Evolutionary conservation across 129 eudicot species (phyloP).

Genomic region (Kitagawia praeruptora): DNA sequence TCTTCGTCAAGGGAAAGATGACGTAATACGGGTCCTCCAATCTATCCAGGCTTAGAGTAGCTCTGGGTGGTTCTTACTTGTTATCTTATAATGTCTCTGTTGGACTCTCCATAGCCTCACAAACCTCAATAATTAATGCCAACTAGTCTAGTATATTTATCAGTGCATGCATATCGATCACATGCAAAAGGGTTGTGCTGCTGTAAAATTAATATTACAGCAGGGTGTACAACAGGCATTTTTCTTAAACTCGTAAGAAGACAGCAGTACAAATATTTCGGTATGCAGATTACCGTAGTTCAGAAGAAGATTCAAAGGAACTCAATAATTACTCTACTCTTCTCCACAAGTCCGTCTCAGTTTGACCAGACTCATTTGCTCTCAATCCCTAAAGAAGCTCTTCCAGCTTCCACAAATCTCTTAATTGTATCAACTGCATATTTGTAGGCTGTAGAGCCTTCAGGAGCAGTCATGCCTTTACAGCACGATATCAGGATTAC

Average conservation of each 20-base stretch:
- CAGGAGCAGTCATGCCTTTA: slow-evolving; percentile 49
- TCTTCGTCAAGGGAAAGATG: neutral
- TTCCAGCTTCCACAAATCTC: slow-evolving; percentile 85
- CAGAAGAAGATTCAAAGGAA: too few species aligned
- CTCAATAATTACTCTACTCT: neutral
- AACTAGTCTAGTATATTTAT: neutral
- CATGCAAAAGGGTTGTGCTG: neutral
- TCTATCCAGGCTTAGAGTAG: neutral
- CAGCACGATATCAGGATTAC: slow-evolving; percentile 55
- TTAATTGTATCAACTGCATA: slow-evolving; percentile 74
- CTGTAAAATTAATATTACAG: neutral
- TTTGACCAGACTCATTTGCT: slow-evolving; percentile 70
- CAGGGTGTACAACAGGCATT: neutral
- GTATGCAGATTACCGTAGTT: neutral
- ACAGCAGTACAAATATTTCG: neutral
- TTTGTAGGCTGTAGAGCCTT: slow-evolving; percentile 31
- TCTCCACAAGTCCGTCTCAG: slow-evolving; percentile 39
- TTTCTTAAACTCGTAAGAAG: neutral
- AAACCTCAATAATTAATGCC: neutral
- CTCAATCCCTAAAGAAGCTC: slow-evolving; percentile 67
- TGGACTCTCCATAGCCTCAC: neutral
- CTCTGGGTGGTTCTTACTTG: slow-evolving; percentile 2
- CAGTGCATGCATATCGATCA: neutral
- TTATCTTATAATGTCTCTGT: neutral
- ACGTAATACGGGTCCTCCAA: neutral